Percentiles rank a stretch among this genome's conserved stretches.
These are phyloP conservation scores for Peribolospora kevripleyi DNA, from an alignment of 768 basidiomycete species.

Conservation along the genomic window DNA sequence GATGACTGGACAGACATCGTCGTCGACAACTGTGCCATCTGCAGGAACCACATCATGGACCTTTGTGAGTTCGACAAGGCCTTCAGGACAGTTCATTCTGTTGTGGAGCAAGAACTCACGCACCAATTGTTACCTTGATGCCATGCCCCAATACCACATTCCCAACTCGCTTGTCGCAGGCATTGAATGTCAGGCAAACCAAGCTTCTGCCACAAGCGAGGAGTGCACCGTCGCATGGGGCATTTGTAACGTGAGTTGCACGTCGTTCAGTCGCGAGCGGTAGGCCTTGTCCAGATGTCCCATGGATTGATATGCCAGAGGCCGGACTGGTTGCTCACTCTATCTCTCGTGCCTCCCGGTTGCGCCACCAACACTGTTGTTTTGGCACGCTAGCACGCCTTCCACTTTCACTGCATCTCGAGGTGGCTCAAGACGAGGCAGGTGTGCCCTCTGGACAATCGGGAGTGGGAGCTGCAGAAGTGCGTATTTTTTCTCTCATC, in stretches of 20 bases:
- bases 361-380: background rate
- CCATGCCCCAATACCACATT: background rate
- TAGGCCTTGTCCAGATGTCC: too few relatives aligned
- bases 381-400: constrained; percentile 46
- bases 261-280: background rate
- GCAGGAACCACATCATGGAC: constrained; percentile 99
- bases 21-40: constrained; percentile 98
- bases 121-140: too few relatives aligned
- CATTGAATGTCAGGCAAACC: constrained; percentile 98
- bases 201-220: constrained; percentile 84
- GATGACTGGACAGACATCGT: constrained; percentile 51
- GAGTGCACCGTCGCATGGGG: constrained; percentile 99
- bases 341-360: background rate
- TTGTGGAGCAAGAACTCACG: background rate
- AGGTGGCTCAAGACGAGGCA: constrained; percentile 97
- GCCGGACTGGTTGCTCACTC: background rate
- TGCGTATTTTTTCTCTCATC: constrained; percentile 22
- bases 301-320: background rate
- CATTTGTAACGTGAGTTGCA: constrained; percentile 62
- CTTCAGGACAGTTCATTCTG: background rate
- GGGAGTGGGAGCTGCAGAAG: constrained; percentile 95
- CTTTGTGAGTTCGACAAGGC: constrained; percentile 42
- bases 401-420: constrained; percentile 99
- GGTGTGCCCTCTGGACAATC: constrained; percentile 80
- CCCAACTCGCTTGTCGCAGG: constrained; percentile 28